Percentiles rank a stretch among this genome's conserved stretches.
These are phyloP conservation scores for Wickerhamomyces sp. DNA, from an alignment of 1,139 yeast genomes.

Conservation along the genomic window DNA sequence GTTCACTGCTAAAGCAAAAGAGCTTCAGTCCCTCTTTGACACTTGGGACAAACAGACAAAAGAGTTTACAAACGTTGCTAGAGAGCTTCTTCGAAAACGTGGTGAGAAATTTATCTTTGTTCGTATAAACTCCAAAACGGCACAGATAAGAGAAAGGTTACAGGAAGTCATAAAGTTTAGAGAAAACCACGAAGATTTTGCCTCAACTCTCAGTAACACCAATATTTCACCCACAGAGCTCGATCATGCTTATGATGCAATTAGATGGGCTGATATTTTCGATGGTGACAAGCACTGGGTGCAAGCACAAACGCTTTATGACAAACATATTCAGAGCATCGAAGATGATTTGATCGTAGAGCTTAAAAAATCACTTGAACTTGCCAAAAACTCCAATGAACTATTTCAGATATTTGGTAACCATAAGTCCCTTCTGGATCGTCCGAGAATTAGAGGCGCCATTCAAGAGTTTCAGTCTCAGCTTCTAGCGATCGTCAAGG, in stretches of 20 bases:
- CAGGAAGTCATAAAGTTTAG: conserved; percentile 44
- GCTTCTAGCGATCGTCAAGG: conserved; percentile 41
- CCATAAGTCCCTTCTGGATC: conserved; percentile 41
- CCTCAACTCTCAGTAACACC: conserved; percentile 30
- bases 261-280: conserved; percentile 34
- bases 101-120: conserved; percentile 69
- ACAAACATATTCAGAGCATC: conserved; percentile 36
- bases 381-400: conserved; percentile 38
- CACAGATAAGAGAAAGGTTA: conserved; percentile 42
- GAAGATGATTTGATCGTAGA: conserved; percentile 41
- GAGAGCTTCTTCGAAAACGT: conserved; percentile 74
- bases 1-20: conserved; percentile 27
- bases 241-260: conserved; percentile 35
- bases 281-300: conserved; percentile 36
- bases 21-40: conserved; percentile 30
- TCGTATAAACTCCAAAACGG: conserved; percentile 47
- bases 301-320: conserved; percentile 35
- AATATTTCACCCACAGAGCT: conserved; percentile 32
- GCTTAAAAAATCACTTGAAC: conserved; percentile 35
- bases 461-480: conserved; percentile 51
- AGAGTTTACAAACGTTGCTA: conserved; percentile 54
- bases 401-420: conserved; percentile 46
- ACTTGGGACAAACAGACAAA: conserved; percentile 48
- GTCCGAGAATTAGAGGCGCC: conserved; percentile 49
- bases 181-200: conserved; percentile 48